Evolutionary conservation across 2,329 filamentous ascomycete species (phyloP).

Genomic region (Didymella sp.): DNA sequence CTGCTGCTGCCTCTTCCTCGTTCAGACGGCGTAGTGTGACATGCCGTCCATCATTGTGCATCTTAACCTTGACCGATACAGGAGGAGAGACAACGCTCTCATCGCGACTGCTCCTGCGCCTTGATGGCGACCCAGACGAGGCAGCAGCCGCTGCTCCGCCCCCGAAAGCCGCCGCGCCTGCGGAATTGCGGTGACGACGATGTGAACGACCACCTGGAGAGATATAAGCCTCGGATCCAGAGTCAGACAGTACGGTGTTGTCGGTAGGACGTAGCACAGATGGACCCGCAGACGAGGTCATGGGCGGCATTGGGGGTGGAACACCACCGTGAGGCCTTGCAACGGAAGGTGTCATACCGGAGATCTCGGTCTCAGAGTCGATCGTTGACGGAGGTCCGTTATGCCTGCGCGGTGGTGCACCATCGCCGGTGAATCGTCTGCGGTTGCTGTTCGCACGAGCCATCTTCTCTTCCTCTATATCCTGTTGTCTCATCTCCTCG

Average conservation of each 20-base stretch:
- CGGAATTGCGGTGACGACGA: slow-evolving; percentile 39
- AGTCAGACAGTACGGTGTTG: slow-evolving; percentile 51
- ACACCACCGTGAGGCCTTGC: slow-evolving; percentile 45
- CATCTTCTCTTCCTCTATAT: slow-evolving; percentile 61
- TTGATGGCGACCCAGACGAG: slow-evolving; percentile 40
- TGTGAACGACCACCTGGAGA: slow-evolving; percentile 48
- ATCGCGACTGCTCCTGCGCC: slow-evolving; percentile 45
- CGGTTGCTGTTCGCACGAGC: slow-evolving; percentile 60
- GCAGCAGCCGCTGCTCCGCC: slow-evolving; percentile 36
- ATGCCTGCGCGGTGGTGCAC: slow-evolving; percentile 46
- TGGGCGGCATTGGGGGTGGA: slow-evolving; percentile 38
- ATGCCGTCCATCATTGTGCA: slow-evolving; percentile 68
- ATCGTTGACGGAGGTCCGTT: slow-evolving; percentile 49
- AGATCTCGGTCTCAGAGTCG: slow-evolving; percentile 53
- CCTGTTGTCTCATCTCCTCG: slow-evolving; percentile 59
- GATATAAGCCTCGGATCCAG: slow-evolving; percentile 49
- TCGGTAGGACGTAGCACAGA: slow-evolving; percentile 46
- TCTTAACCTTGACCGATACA: slow-evolving; percentile 69
- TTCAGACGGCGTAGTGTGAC: slow-evolving; percentile 68
- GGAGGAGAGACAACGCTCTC: slow-evolving; percentile 63
- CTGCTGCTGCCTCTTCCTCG: slow-evolving; percentile 67
- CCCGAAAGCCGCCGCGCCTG: slow-evolving; percentile 33
- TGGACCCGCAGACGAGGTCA: slow-evolving; percentile 37
- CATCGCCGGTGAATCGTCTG: slow-evolving; percentile 74
- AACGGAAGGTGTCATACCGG: slow-evolving; percentile 54